phyloP scores from a whole-genome alignment of 2,329 filamentous ascomycete genomes.

The Magnaporthiopsis poae region DNA sequence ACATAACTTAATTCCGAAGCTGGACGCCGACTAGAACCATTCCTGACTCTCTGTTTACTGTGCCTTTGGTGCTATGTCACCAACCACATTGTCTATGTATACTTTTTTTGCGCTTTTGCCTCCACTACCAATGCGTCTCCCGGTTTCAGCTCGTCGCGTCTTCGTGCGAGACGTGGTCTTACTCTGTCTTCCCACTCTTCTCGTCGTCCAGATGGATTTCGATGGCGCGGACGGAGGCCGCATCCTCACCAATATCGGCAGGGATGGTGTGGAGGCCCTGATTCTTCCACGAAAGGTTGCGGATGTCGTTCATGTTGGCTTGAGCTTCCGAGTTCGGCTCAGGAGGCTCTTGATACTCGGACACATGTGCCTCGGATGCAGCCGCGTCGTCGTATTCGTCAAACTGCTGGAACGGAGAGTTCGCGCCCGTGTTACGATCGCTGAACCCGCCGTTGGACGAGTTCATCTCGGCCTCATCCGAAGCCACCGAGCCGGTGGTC shows the following conservation, averaged over 20 bases:
- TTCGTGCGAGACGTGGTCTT: neutral
- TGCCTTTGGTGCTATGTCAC: constrained; percentile 12
- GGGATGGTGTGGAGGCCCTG: constrained; percentile 31
- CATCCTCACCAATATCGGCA: constrained; percentile 23
- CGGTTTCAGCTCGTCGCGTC: neutral
- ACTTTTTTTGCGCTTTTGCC: neutral
- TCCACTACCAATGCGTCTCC: neutral
- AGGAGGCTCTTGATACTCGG: constrained; percentile 12
- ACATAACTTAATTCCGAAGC: neutral
- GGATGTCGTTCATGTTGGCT: constrained; percentile 20
- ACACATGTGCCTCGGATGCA: neutral
- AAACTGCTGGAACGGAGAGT: constrained; percentile 6
- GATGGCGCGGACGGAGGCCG: constrained; percentile 34
- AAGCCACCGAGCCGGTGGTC: constrained; percentile 4
- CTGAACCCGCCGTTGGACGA: constrained; percentile 7
- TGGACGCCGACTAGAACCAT: neutral
- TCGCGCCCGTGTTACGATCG: constrained; percentile 2
- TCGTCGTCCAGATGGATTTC: constrained; percentile 41
- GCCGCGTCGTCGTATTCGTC: constrained; percentile 9
- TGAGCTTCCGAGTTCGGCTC: constrained; percentile 17
- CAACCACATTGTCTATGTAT: constrained; percentile 11
- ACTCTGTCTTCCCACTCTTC: constrained; percentile 15
- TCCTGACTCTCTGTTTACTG: neutral
- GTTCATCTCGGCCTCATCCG: constrained; percentile 8
- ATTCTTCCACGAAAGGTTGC: constrained; percentile 25